Evolutionary conservation across 1,284 basidiomycete species (phyloP).

Genomic region (Naganishia sp.): DNA sequence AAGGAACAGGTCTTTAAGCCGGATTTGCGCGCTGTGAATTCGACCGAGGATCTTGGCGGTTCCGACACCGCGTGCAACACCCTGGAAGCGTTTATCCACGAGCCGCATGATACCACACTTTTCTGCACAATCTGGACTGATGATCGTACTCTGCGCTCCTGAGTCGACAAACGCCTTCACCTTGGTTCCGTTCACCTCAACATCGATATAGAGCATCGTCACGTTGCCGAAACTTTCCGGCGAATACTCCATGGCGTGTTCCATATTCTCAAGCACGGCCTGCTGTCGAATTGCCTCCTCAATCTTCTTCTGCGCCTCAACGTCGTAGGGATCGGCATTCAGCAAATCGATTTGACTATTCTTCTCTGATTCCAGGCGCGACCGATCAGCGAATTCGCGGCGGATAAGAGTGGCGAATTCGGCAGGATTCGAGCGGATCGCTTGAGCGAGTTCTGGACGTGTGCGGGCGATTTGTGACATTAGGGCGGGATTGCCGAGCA

Average conservation of each 20-base stretch:
- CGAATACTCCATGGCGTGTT: conserved; percentile 85
- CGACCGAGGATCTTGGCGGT: conserved; percentile 92
- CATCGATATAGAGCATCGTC: conserved; percentile 79
- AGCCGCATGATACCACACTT: conserved; percentile 94
- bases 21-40: conserved; percentile 90
- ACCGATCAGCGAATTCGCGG: conserved; percentile 63
- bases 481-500: conserved; percentile 77
- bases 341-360: conserved; percentile 68
- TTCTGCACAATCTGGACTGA: conserved; percentile 87
- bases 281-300: conserved; percentile 92
- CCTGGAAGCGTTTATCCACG: conserved; percentile 81
- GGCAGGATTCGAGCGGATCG: conserved; percentile 66
- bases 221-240: conserved; percentile 94
- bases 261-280: conserved; percentile 85
- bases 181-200: conserved; percentile 86
- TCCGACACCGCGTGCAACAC: conserved; percentile 92
- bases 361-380: conserved; percentile 60
- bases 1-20: conserved; percentile 76
- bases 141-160: conserved; percentile 94
- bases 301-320: conserved; percentile 86
- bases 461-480: conserved; percentile 75
- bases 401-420: conserved; percentile 73
- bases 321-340: conserved; percentile 82
- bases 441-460: conserved; percentile 69
- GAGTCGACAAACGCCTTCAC: conserved; percentile 98